Base-by-base conservation (phyloP, 306 rosid species). In the Pyrus pyrifolia region DNA sequence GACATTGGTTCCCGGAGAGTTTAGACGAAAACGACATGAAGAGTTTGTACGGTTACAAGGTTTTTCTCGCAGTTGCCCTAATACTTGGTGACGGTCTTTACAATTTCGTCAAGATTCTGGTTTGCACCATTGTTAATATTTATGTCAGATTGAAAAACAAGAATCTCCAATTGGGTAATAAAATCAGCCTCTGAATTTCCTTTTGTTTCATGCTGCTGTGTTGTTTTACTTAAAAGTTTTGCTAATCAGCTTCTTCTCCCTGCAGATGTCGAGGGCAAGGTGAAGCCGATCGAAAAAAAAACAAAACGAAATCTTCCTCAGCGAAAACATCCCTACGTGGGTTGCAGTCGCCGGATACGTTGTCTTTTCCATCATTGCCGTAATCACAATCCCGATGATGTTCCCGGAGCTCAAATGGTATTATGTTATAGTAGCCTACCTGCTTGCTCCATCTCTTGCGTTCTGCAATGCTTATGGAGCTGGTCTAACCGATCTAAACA, bases 381-480 rank as follows among this genome's bases (percentile, higher is more conserved):
- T 73, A 35, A 82, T 95, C 8, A 76, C 66, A 15, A 89, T 92
- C 78, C 98, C 98, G 0, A 75, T 46, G 63, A 86, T 86, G 88
- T 88, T 88, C 86, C 89, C 89, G 8, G 89, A 83, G 17, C 84
- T 88, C 4, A 85, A 83, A 79, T 85, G 91, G 91, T 85, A 83
- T 68, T 85, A 67, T 57, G 86, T 85, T 1, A 59, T 85, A 4
- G 75, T 42, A 2, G 87, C 86, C 35, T 88, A 88, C 79, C 25
- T 88, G 29, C 61, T 88, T n/a, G 97, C 97, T 42, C 99, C 97
- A 12, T 82, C 99, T 25, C 90, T 95, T 3, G 99, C 97, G 57
- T 95, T 95, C 86, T 95, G 99, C 76, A 95, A 95, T 52, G 97
- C 97, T 19, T 95, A 84, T 31, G 99, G 99, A 57, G 89, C 97